These are phyloP conservation scores for Fomitopsis betulina DNA, from an alignment of 1,284 basidiomycete genomes.

Conservation along the genomic window DNA sequence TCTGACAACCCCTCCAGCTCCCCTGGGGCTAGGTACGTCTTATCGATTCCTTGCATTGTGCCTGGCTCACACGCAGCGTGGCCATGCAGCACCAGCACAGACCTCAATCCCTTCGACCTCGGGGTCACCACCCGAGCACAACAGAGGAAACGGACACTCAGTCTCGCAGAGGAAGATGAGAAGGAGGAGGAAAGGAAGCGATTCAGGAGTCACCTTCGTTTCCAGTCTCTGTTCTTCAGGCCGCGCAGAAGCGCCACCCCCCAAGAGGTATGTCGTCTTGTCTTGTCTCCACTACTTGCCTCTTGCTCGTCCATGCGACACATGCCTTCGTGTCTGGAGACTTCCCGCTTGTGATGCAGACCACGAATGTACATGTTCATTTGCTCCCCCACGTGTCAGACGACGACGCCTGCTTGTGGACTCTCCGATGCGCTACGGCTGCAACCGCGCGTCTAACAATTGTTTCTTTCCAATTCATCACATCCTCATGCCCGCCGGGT, in stretches of 20 bases:
- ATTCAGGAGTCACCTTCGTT: neutral
- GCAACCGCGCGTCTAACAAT: neutral
- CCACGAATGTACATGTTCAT: neutral
- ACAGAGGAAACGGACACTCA: neutral
- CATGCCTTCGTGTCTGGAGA: no score
- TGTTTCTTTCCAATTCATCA: neutral
- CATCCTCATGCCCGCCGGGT: no score
- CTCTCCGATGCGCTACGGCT: neutral
- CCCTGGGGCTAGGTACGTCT: neutral
- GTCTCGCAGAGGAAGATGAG: neutral
- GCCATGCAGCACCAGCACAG: neutral
- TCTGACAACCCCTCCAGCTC: neutral
- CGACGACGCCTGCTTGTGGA: neutral
- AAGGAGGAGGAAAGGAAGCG: neutral
- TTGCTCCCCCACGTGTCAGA: neutral
- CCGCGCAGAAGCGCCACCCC: neutral
- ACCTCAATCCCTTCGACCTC: neutral
- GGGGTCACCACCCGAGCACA: conserved; percentile 1
- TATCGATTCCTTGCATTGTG: neutral
- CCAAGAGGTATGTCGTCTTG: neutral
- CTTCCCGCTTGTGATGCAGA: no score
- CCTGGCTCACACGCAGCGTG: neutral
- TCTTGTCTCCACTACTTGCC: neutral
- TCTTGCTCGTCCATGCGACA: no score
- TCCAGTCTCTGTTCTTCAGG: neutral